Evolutionary conservation across 2,329 filamentous ascomycete species (phyloP).

Genomic region (Fusarium transvaalense): DNA sequence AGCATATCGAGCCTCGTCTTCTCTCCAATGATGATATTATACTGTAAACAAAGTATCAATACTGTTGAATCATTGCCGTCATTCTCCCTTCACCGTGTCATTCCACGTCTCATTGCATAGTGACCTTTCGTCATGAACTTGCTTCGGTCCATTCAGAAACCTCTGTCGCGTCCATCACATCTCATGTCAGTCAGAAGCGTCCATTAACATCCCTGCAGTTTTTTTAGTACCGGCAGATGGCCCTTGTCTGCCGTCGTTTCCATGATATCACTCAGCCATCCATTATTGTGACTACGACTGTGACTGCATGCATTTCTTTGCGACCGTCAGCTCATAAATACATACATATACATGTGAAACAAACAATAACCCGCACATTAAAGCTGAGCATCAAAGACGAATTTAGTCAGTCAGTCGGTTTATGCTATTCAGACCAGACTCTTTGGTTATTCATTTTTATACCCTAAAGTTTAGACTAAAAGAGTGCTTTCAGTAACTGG

Average conservation of each 20-base stretch:
- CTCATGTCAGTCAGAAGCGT: constrained; percentile 25
- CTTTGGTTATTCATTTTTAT: no score
- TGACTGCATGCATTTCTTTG: constrained; percentile 4
- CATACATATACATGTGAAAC: no score
- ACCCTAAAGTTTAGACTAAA: no score
- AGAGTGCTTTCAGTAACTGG: constrained; percentile 34
- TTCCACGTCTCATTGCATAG: constrained; percentile 36
- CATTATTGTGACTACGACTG: constrained; percentile 4
- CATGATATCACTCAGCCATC: constrained; percentile 29
- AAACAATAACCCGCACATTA: no score
- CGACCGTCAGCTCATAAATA: constrained; percentile 4
- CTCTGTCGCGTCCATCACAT: constrained; percentile 9
- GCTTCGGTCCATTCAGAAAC: constrained; percentile 9
- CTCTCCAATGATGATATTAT: background rate
- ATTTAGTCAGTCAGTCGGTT: no score
- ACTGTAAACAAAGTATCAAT: background rate
- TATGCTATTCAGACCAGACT: no score
- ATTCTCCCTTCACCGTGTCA: constrained; percentile 23
- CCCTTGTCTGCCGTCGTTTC: constrained; percentile 29
- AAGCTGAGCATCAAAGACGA: no score
- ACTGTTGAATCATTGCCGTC: constrained; percentile 12
- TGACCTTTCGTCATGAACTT: constrained; percentile 27
- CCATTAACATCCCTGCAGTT: constrained; percentile 9
- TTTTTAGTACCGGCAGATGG: constrained; percentile 35
- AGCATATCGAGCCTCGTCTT: constrained; percentile 6